Evolutionary conservation across 2,329 filamentous ascomycete genomes (phyloP).

Genomic region (Fusarium piperis): DNA sequence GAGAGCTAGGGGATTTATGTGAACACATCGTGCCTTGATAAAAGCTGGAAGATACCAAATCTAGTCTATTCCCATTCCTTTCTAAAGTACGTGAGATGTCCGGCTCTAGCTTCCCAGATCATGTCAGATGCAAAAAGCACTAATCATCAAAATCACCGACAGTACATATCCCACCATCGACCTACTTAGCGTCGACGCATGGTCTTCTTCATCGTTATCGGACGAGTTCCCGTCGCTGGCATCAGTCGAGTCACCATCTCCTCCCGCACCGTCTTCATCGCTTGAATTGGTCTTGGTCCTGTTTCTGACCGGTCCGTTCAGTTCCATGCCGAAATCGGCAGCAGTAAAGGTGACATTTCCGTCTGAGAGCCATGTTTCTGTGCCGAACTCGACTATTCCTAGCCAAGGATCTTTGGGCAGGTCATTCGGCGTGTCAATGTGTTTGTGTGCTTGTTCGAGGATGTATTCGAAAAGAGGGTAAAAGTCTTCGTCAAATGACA

Average conservation of each 20-base stretch:
- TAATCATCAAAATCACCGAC: conserved; percentile 6
- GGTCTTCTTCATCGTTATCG: conserved; percentile 23
- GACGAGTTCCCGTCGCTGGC: background rate
- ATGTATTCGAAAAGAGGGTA: conserved; percentile 40
- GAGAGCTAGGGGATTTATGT: background rate
- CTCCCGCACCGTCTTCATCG: background rate
- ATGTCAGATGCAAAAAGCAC: background rate
- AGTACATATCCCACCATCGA: conserved; percentile 21
- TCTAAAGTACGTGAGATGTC: background rate
- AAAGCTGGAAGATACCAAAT: background rate
- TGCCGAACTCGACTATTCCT: conserved; percentile 37
- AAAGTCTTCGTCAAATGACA: conserved; percentile 37
- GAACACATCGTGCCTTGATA: background rate
- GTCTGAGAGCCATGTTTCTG: conserved; percentile 37
- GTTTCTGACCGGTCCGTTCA: conserved; percentile 6
- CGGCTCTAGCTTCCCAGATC: background rate
- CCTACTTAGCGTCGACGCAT: background rate
- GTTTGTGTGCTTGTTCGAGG: conserved; percentile 26
- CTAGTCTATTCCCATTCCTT: background rate
- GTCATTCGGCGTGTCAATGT: conserved; percentile 21
- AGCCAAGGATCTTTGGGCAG: conserved; percentile 36
- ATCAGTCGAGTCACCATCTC: background rate
- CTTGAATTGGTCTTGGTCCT: background rate
- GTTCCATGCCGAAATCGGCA: conserved; percentile 36
- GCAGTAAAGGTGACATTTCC: conserved; percentile 41